These are phyloP conservation scores for Hymenoscyphus scutula DNA, from an alignment of 2,329 filamentous ascomycete species.

Conservation along the genomic window DNA sequence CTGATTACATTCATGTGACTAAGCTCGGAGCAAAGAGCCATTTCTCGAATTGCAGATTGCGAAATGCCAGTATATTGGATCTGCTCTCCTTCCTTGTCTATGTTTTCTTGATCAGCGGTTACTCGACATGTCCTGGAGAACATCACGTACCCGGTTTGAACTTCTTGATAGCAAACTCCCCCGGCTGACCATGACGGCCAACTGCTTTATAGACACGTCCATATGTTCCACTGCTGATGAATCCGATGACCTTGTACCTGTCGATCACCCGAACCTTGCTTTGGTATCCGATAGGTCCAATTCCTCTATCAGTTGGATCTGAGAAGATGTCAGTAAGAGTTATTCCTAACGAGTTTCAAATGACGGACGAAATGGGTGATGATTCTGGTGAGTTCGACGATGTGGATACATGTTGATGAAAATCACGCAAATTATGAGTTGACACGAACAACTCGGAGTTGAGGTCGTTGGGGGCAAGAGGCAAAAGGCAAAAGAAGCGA, in stretches of 20 bases:
- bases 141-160: conserved; percentile 43
- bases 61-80: conserved; percentile 96
- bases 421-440: conserved; percentile 4
- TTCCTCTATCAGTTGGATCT: conserved; percentile 55
- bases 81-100: conserved; percentile 91
- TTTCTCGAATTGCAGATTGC: conserved; percentile 94
- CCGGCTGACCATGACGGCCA: conserved; percentile 67
- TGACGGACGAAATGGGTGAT: conserved; percentile 33
- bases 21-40: conserved; percentile 93
- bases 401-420: conserved; percentile 30
- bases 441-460: conserved; percentile 10
- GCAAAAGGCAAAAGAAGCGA: conserved; percentile 4
- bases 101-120: conserved; percentile 9
- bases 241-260: conserved; percentile 93
- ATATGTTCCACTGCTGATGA: conserved; percentile 98
- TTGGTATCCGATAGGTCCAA: conserved; percentile 52
- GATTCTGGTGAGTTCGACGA: conserved; percentile 20
- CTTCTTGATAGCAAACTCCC: conserved; percentile 98
- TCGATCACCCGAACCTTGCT: conserved; percentile 87
- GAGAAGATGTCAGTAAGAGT: conserved; percentile 39
- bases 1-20: conserved; percentile 86
- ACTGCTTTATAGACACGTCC: conserved; percentile 96
- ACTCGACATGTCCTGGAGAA: background rate
- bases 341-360: conserved; percentile 29
- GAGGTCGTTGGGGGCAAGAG: conserved; percentile 14